phyloP scores from a whole-genome alignment of 495 filamentous ascomycete species.

The Neohortaea acidophila region DNA sequence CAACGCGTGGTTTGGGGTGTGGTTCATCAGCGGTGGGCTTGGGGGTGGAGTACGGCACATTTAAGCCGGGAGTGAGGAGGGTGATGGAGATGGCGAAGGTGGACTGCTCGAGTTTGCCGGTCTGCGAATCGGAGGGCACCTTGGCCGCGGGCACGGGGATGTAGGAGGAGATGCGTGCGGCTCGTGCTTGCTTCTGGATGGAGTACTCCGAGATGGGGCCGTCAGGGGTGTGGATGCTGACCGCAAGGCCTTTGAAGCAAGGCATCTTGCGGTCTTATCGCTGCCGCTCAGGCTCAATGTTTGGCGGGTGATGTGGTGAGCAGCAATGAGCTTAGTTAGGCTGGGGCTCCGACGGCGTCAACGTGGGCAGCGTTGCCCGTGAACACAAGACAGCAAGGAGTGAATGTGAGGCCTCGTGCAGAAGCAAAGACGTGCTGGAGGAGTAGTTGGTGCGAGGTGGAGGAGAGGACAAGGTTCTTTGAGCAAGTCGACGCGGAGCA shows the following conservation, averaged over 20 bases:
- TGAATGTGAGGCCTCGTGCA: too few relatives aligned
- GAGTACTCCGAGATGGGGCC: slow-evolving; percentile 84
- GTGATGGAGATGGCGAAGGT: slow-evolving; percentile 96
- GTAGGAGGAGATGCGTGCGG: slow-evolving; percentile 86
- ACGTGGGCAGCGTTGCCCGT: too few relatives aligned
- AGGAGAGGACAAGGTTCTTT: too few relatives aligned
- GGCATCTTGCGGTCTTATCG: slow-evolving; percentile 52
- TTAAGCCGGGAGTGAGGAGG: slow-evolving; percentile 70
- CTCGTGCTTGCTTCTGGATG: slow-evolving; percentile 80
- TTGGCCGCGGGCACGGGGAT: slow-evolving; percentile 87
- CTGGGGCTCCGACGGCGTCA: too few relatives aligned
- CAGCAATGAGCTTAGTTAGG: too few relatives aligned
- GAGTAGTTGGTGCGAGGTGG: too few relatives aligned
- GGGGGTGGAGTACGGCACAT: slow-evolving; percentile 78
- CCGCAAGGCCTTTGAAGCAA: slow-evolving; percentile 94
- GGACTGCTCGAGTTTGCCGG: slow-evolving; percentile 68
- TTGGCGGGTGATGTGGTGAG: too few relatives aligned
- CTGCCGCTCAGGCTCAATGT: too few relatives aligned
- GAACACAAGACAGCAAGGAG: too few relatives aligned
- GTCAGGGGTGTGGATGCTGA: slow-evolving; percentile 86
- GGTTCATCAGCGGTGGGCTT: slow-evolving; percentile 58
- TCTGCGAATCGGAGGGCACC: slow-evolving; percentile 46
- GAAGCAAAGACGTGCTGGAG: too few relatives aligned
- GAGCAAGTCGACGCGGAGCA: too few relatives aligned
- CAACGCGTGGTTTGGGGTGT: slow-evolving; percentile 60